Conservation (phyloP, 2,329 filamentous ascomycete species). For the Penicillium occitanis region DNA sequence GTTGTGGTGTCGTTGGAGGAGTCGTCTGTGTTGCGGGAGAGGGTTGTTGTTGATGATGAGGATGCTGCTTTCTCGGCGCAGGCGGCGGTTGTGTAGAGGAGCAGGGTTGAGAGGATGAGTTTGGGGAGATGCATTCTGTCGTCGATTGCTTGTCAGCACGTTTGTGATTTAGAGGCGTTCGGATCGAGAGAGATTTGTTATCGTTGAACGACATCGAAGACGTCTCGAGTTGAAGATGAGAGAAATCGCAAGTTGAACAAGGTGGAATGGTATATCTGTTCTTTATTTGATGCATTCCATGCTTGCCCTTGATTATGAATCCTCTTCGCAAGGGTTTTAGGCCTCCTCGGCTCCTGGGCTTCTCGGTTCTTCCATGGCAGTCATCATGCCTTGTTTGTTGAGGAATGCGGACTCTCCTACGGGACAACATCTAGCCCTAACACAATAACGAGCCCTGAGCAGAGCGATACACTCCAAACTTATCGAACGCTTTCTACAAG, state of each 20-base stretch:
- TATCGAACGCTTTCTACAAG: background rate
- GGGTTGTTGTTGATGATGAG: background rate
- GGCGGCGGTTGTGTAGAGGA: constrained; percentile 2
- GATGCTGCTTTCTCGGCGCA: background rate
- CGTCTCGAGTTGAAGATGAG: background rate
- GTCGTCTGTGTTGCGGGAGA: background rate
- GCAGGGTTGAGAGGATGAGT: constrained; percentile 4
- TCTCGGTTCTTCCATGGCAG: too few relatives aligned
- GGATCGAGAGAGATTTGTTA: background rate
- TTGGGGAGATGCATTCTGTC: constrained; percentile 5
- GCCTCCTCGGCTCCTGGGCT: too few relatives aligned
- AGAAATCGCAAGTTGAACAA: background rate
- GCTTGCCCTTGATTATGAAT: background rate
- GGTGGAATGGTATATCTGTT: constrained; percentile 1
- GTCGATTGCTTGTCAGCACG: background rate
- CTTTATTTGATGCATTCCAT: constrained; percentile 8
- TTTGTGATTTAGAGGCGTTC: background rate
- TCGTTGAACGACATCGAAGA: background rate
- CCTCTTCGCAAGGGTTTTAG: background rate
- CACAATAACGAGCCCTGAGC: background rate
- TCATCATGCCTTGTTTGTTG: constrained; percentile 2
- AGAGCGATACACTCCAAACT: background rate
- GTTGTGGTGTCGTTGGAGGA: background rate
- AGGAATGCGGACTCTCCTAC: background rate
- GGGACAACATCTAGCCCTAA: background rate